Evolutionary conservation across 768 basidiomycete species (phyloP).

Genomic region (Termitomyces heimii): DNA sequence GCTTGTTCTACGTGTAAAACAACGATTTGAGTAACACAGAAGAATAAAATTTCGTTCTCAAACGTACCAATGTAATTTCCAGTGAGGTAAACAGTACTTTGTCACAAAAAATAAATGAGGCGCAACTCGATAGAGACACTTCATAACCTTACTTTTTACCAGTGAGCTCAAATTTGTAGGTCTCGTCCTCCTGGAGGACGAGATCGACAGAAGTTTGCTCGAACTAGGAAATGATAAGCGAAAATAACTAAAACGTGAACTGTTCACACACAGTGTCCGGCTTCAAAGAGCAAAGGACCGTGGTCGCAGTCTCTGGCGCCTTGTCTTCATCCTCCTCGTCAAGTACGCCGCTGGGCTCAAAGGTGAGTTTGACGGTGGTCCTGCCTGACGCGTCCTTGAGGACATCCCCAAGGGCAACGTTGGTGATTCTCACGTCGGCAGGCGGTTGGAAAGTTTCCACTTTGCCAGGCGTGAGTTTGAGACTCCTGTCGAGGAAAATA

Average conservation of each 20-base stretch:
- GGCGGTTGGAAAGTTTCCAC: slow-evolving; percentile 51
- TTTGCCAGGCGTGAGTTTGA: slow-evolving; percentile 52
- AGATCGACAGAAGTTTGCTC: slow-evolving; percentile 73
- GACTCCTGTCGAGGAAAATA: slow-evolving; percentile 44
- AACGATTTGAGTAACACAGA: background rate
- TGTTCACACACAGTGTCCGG: slow-evolving; percentile 61
- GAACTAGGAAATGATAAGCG: slow-evolving; percentile 36
- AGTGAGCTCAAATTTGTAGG: slow-evolving; percentile 61
- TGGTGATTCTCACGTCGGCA: slow-evolving; percentile 74
- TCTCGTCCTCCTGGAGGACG: slow-evolving; percentile 59
- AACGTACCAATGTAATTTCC: slow-evolving; percentile 77
- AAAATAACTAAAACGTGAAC: background rate
- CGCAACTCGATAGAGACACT: background rate
- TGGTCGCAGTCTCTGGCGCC: slow-evolving; percentile 28
- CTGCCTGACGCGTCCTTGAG: slow-evolving; percentile 55
- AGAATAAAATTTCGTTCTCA: background rate
- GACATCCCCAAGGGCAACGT: slow-evolving; percentile 73
- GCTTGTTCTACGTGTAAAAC: slow-evolving; percentile 39
- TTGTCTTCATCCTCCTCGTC: slow-evolving; percentile 42
- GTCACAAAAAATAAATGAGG: background rate
- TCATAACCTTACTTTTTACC: slow-evolving; percentile 69
- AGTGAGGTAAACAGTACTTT: slow-evolving; percentile 67
- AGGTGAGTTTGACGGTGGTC: slow-evolving; percentile 64
- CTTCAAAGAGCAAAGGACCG: slow-evolving; percentile 73
- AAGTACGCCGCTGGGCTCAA: slow-evolving; percentile 28